Evolutionary conservation across 2,329 filamentous ascomycete species (phyloP), one percentile per base, ranked within the genome.

Genomic region (Cephalotrichum gorgonifer): DNA sequence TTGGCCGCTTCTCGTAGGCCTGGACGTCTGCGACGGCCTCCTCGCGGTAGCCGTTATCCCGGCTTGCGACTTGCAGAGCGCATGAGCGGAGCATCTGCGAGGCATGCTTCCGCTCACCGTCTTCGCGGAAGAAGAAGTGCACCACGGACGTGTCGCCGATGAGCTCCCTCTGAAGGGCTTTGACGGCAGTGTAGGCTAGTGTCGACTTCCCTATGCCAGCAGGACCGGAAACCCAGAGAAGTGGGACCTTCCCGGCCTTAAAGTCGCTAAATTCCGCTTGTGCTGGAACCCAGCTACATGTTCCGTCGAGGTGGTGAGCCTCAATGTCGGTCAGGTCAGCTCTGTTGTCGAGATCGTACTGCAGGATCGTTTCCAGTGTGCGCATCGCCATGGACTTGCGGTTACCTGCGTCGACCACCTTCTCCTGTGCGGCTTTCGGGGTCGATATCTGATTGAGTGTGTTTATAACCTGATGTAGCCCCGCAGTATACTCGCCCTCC

Each of bases 51-150:
- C 62, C 62, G 0, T 58, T 61, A 2, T 66, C 54, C 6, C 64
- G 64, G 4, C 60, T 56, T 3, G 61, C 54, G 11, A 60, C 48
- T 56, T 61, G 15, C 26, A 43, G 12, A 6, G 47, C 47, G 26
- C 45, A 48, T 3, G 45, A 41, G 14, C 33, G 45, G 25, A 48
- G 12, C 45, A 48, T 41, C 25, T 23, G 12, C 3, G 33, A 8
- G 3, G 23, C 45, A 9, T 14, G 28, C 9, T 17, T 30, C 7
- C 27, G 14, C n/a, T 48, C 45, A 17, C n/a, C 39, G 15, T 65
- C 64, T 35, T 66, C 64, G 1, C 62, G 61, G 48, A 67, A 67
- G 44, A 64, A 67, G 48, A 66, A 69, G 38, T 66, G 62, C 1
- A 54, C 57, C 1, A 59, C 56, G 17, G 57, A 59, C 1, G 56